Base-by-base conservation (phyloP, 768 basidiomycete genomes). In the Tubosaeta brunneosetosa region DNA sequence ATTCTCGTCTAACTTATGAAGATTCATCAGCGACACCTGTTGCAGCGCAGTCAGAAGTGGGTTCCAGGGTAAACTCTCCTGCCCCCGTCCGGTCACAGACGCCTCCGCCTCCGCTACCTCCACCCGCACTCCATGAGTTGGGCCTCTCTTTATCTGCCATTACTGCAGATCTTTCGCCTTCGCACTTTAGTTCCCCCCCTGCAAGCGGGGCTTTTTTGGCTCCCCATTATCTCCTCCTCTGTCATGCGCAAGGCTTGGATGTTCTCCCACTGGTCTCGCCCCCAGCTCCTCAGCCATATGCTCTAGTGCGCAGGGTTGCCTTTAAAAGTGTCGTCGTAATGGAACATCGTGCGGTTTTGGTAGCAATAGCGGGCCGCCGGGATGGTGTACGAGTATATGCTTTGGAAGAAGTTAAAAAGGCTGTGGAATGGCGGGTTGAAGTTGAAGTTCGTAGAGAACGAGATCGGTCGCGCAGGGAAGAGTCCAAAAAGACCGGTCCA, bases 241-340 rank as follows among this genome's bases (percentile, higher is more conserved):
- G 91, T 57, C 91, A 93, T 62, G 74, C 86, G 3, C 91, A 93
- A 68, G 91, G 91, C 38, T 73, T 93, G 32, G 91, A 93, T 66
- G 88, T 93, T 3, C 73, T 93, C n/a, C 88, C 91, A 2, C 73
- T 93, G 27, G 66, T 78, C 11, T 84, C 85, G 0, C 89, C 91
- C 0, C 91, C 89, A 2, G 76, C 82, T 13, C 76, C 77, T 7
- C 84, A 85, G 58, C 88, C 91, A 13, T 92, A 91, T 67, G 84
- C 91, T 10, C 77, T 93, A 26, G 84, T 93, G 22, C 82, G 91
- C 19, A 79, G 89, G 50, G 88, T 91, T 47, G 77, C 79, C 33
- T 93, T 93, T 70, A 92, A 91, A 64, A 83, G 80, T 51, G 85
- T 93, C n/a, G 87, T 93, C 1, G 86, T 93, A 13, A 93, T 93